Evolutionary conservation across 2,329 filamentous ascomycete species (phyloP), one percentile per base, ranked within the genome.

Genomic region (Akanthomyces lecanii): DNA sequence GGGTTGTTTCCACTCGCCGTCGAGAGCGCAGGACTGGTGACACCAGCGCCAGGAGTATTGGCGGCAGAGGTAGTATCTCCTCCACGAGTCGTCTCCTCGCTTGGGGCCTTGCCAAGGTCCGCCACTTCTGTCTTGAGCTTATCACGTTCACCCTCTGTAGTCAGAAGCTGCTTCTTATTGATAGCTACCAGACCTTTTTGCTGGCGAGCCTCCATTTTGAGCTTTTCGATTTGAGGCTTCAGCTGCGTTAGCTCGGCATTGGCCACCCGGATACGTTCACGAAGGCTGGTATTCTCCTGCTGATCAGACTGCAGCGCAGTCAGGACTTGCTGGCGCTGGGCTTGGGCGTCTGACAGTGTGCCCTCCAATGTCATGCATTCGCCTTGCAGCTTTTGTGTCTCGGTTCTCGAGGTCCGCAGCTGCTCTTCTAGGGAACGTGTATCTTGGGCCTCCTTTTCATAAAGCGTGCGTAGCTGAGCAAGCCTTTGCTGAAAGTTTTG

Each of bases 171-270:
- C 79, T 99, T 99, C 82, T 96, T 98, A 79, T 97, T 97, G 78
- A 99, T 99, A 50, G 95, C 93, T 36, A 96, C 94, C 67, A 98
- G 82, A 21, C 95, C 95, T 78, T 96, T 98, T 72, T 98, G 93
- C 75, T 98, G 95, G 48, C 95, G 88, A 30, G 92, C 92, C 69
- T 97, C 92, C 14, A 89, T 91, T 74, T 90, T 92, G 69, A 96
- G 83, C 80, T 97, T 98, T 74, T 99, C 95, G 59, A 99, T 86
- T 68, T 94, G 89, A 38, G 93, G 92, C 75, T 92, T 96, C 47
- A 98, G 79, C 75, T 92, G 89, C 21, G 86, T 83, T 69, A 97
- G 88, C 75, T 96, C 92, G 14, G 85, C 82, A 71, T 97, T 99
- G 48, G 92, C 84, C 59, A 88, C 83, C 38, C 89, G 86, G 67